Conservation (phyloP, 306 rosid genomes). For the Cucurbita ficifolia region DNA sequence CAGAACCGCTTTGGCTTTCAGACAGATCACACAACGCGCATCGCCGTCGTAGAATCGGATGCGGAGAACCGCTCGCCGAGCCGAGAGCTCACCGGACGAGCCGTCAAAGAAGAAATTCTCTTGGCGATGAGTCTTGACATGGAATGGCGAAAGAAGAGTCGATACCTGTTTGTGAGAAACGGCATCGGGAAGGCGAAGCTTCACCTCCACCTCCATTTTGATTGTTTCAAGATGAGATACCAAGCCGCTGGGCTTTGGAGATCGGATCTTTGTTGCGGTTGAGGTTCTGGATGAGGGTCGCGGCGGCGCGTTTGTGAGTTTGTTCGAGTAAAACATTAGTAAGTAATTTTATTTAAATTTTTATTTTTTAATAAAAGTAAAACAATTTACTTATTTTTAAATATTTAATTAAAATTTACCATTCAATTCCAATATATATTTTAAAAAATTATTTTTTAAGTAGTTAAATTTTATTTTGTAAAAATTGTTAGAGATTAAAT, state of each 20-base stretch:
- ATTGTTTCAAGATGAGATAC: constrained; percentile 10
- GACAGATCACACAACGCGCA: constrained; percentile 46
- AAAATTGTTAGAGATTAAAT: too few species aligned
- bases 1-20: constrained; percentile 63
- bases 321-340: too few species aligned
- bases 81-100: constrained; percentile 41
- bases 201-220: constrained; percentile 46
- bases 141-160: constrained; percentile 39
- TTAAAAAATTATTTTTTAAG: too few species aligned
- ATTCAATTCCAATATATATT: too few species aligned
- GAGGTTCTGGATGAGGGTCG: constrained; percentile 42
- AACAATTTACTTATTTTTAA: too few species aligned
- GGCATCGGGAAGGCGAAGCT: constrained; percentile 50
- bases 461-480: too few species aligned
- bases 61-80: constrained; percentile 49
- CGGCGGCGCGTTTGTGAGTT: too few species aligned
- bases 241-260: constrained; percentile 28
- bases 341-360: too few species aligned
- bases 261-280: constrained; percentile 29
- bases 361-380: too few species aligned
- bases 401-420: too few species aligned
- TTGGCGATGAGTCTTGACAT: constrained; percentile 45
- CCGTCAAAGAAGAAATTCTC: constrained; percentile 83
- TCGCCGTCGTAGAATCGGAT: constrained; percentile 51
- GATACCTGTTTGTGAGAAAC: constrained; percentile 31